Evolutionary conservation across 2,329 filamentous ascomycete species (phyloP).

Genomic region (Diplodia seriata): DNA sequence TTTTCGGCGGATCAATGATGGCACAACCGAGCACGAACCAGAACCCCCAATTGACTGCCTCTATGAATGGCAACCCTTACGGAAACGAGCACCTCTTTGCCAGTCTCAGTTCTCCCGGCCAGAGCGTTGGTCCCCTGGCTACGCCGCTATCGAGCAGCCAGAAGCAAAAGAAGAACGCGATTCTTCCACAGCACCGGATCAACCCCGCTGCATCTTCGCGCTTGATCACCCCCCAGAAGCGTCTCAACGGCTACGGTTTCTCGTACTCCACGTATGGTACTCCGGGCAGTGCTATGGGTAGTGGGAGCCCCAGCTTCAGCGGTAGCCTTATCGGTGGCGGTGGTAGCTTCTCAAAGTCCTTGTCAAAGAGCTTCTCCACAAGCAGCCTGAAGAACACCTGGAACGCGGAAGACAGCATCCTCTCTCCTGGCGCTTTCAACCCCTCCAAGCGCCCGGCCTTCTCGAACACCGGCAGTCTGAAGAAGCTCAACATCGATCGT

Average conservation of each 20-base stretch:
- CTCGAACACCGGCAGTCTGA: slow-evolving; percentile 64
- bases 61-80: slow-evolving; percentile 85
- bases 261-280: slow-evolving; percentile 92
- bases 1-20: slow-evolving; percentile 63
- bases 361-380: slow-evolving; percentile 87
- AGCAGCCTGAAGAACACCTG: slow-evolving; percentile 85
- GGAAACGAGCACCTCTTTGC: slow-evolving; percentile 87
- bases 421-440: slow-evolving; percentile 85
- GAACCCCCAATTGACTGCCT: slow-evolving; percentile 70
- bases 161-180: slow-evolving; percentile 79
- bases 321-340: slow-evolving; percentile 45
- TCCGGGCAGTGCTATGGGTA: slow-evolving; percentile 72
- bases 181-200: slow-evolving; percentile 85
- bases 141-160: slow-evolving; percentile 81
- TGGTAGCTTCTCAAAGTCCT: slow-evolving; percentile 71
- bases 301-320: slow-evolving; percentile 74
- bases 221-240: slow-evolving; percentile 82
- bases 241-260: slow-evolving; percentile 78
- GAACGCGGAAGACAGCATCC: slow-evolving; percentile 82
- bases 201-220: slow-evolving; percentile 81
- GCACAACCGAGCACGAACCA: slow-evolving; percentile 62
- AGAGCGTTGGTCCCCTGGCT: slow-evolving; percentile 86
- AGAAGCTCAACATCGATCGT: slow-evolving; percentile 91
- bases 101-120: slow-evolving; percentile 68
- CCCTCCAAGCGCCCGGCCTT: slow-evolving; percentile 56